Conservation (phyloP, 495 filamentous ascomycete species). For the Diplogelasinospora grovesii region DNA sequence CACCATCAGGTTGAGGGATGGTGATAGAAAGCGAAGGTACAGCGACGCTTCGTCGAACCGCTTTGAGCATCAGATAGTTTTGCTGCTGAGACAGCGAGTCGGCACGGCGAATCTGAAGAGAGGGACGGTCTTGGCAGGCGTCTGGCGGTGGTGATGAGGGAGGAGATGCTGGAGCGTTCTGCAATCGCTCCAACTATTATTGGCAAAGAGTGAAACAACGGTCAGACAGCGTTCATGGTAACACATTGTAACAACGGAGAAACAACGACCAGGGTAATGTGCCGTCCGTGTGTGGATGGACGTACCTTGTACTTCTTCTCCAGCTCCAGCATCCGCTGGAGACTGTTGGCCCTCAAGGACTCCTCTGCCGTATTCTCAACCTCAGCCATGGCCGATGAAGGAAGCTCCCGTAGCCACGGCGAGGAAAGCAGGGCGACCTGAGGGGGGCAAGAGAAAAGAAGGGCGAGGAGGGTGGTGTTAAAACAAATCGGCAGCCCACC, state of each 20-base stretch:
- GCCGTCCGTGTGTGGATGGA: slow-evolving; percentile 2
- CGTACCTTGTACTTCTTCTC: slow-evolving; percentile 48
- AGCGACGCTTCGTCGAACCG: slow-evolving; percentile 30
- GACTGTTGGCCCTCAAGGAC: slow-evolving; percentile 34
- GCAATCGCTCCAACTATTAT: slow-evolving; percentile 20
- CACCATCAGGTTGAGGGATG: slow-evolving; percentile 27
- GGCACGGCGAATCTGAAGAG: slow-evolving; percentile 17
- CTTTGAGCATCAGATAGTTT: slow-evolving; percentile 35
- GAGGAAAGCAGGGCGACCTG: slow-evolving; percentile 2
- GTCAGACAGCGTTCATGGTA: slow-evolving; percentile 27
- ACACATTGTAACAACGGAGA: slow-evolving; percentile 16
- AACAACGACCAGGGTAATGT: slow-evolving; percentile 10
- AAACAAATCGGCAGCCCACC: no score
- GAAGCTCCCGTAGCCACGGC: slow-evolving; percentile 15
- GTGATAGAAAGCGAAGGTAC: slow-evolving; percentile 37
- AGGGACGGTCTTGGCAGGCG: slow-evolving; percentile 8
- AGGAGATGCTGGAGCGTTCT: slow-evolving; percentile 9
- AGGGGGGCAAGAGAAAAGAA: slow-evolving; percentile 6
- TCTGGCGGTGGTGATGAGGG: slow-evolving; percentile 10
- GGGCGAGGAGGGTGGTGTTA: slow-evolving; percentile 3
- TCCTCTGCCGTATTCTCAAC: slow-evolving; percentile 16
- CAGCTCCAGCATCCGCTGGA: slow-evolving; percentile 45
- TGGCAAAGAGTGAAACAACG: slow-evolving; percentile 9
- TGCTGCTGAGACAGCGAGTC: slow-evolving; percentile 20
- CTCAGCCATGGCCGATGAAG: slow-evolving; percentile 22